Percentiles rank a stretch among this genome's conserved stretches.
These are phyloP conservation scores for Aspergillus sp. DNA, from an alignment of 2,329 filamentous ascomycete genomes.

Conservation along the genomic window DNA sequence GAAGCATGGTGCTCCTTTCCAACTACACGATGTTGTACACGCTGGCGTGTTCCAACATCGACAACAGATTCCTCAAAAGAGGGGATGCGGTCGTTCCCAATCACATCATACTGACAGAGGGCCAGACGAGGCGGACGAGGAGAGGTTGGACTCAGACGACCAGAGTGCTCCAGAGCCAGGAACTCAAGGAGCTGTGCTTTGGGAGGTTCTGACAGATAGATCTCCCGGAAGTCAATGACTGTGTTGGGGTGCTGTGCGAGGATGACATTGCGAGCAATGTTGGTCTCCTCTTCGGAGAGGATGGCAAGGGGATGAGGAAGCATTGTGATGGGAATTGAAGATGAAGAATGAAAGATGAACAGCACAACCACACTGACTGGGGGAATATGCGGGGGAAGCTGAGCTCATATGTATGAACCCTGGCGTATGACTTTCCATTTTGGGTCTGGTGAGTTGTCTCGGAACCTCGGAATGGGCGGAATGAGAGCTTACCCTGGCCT, in stretches of 20 bases:
- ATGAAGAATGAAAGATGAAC: neutral
- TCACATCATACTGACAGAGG: constrained; percentile 58
- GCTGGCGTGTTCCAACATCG: constrained; percentile 47
- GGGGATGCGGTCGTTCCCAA: constrained; percentile 53
- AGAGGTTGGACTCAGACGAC: constrained; percentile 41
- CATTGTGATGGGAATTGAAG: constrained; percentile 19
- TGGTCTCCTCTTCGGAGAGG: constrained; percentile 37
- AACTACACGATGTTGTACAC: constrained; percentile 49
- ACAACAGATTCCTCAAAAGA: constrained; percentile 59
- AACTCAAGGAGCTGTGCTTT: constrained; percentile 53
- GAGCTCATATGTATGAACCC: neutral
- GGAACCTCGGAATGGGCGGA: constrained; percentile 8
- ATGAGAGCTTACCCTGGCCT: neutral
- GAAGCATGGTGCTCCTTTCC: constrained; percentile 52
- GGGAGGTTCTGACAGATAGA: constrained; percentile 53
- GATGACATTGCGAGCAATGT: constrained; percentile 37
- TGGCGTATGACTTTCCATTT: neutral
- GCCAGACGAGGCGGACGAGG: constrained; percentile 53
- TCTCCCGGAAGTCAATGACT: constrained; percentile 50
- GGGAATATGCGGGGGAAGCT: constrained; percentile 6
- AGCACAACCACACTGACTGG: neutral
- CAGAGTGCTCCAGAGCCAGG: constrained; percentile 51
- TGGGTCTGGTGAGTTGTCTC: neutral
- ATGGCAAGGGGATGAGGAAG: constrained; percentile 36
- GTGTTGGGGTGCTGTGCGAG: constrained; percentile 31